Conservation (phyloP, 2,329 filamentous ascomycete species). For the Kalaharituber pfeilii region DNA sequence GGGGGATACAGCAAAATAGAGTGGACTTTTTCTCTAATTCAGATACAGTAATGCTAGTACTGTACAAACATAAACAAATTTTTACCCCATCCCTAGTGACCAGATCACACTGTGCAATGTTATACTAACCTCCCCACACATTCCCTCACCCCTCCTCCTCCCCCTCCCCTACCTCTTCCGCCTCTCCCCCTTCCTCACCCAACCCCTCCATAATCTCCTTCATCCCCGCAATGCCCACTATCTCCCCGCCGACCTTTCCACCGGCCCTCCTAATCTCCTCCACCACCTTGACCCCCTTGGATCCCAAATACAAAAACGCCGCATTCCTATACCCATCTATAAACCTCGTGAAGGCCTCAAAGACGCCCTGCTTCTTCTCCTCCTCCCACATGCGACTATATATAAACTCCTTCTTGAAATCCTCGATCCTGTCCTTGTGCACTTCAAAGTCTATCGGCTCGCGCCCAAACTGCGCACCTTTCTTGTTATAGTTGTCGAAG, state of each 20-base stretch:
- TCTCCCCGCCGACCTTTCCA: not conserved
- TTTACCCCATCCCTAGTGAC: not conserved
- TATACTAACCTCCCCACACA: not conserved
- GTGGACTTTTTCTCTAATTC: not conserved
- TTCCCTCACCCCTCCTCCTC: not conserved
- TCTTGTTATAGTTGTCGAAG: constrained; percentile 74
- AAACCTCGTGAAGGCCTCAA: constrained; percentile 22
- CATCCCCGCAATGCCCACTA: too few species aligned
- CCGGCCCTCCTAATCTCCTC: constrained; percentile 4
- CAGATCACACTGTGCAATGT: not conserved
- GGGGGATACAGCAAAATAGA: not conserved
- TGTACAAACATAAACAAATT: not conserved
- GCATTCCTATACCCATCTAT: constrained; percentile 19
- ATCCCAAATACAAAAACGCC: constrained; percentile 20
- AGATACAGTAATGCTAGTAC: too few species aligned
- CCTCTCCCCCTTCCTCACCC: not conserved
- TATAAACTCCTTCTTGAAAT: constrained; percentile 83
- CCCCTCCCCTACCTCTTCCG: not conserved
- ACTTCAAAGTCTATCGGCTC: constrained; percentile 61
- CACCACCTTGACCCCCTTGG: constrained; percentile 19
- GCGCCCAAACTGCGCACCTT: constrained; percentile 44
- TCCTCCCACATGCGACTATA: constrained; percentile 82
- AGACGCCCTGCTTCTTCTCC: constrained; percentile 65
- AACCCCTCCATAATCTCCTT: not conserved
- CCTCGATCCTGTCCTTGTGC: constrained; percentile 59